Conservation (phyloP, 441 rosid species). For the Omphalea diandra region DNA sequence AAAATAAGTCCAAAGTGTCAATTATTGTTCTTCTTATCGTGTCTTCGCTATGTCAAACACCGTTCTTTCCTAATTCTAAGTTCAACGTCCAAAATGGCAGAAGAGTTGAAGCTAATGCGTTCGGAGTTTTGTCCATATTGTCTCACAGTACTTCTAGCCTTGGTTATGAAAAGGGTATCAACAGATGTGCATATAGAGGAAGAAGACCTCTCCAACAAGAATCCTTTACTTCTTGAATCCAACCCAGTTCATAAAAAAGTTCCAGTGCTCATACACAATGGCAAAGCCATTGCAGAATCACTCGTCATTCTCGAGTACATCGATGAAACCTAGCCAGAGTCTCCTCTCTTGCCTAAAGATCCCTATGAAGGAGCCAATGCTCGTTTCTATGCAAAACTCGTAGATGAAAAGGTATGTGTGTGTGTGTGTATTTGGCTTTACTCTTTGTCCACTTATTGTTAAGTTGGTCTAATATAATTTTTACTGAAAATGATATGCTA, state of each 20-base stretch:
- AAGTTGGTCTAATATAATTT: too few species aligned
- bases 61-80: neutral
- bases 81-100: neutral
- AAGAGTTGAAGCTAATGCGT: neutral
- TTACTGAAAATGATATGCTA: neutral
- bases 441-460: too few species aligned
- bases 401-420: neutral
- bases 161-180: neutral
- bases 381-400: neutral
- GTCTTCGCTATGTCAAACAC: too few species aligned
- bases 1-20: too few species aligned
- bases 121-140: neutral
- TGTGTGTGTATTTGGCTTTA: too few species aligned
- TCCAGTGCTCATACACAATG: too few species aligned
- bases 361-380: neutral
- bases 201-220: neutral
- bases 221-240: neutral
- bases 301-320: too few species aligned
- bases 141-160: neutral
- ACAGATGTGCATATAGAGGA: neutral
- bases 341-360: neutral
- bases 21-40: too few species aligned
- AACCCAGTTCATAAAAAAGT: too few species aligned
- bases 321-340: too few species aligned
- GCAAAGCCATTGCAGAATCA: too few species aligned